Percentiles rank a stretch among this genome's conserved stretches.
Conservation (phyloP, 371 early-diverging fungal species). For the Capniomyces stellatus region DNA sequence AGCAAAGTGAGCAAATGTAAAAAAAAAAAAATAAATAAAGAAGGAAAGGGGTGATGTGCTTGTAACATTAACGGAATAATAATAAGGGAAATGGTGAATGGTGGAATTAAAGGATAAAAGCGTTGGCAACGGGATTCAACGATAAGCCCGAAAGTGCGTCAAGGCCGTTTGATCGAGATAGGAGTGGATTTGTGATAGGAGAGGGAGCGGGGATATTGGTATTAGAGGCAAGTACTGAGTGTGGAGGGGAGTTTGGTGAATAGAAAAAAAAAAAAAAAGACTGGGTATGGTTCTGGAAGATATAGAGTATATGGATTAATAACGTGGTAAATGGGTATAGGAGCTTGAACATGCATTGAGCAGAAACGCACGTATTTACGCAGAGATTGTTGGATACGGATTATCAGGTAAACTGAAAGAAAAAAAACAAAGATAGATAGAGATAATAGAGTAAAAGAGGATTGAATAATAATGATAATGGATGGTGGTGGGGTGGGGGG, state of each 20-base stretch:
- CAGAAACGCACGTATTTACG: conserved; percentile 76
- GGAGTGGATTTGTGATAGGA: conserved; percentile 88
- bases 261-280: too few species aligned
- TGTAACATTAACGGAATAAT: too few species aligned
- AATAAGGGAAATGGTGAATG: too few species aligned
- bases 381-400: conserved; percentile 79
- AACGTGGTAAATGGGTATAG: too few species aligned
- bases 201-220: conserved; percentile 88
- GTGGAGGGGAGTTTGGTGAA: too few species aligned
- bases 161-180: conserved; percentile 71
- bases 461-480: too few species aligned
- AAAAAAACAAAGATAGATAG: conserved; percentile 8
- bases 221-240: conserved; percentile 27
- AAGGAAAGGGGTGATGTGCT: too few species aligned
- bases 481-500: too few species aligned
- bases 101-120: conserved; percentile 75
- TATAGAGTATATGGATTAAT: too few species aligned
- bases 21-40: too few species aligned
- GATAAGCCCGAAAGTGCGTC: conserved; percentile 56
- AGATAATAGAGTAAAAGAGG: too few species aligned
- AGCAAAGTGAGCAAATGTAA: conserved; percentile 25
- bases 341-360: conserved; percentile 73
- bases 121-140: conserved; percentile 60
- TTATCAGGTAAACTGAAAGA: conserved; percentile 41
- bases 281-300: too few species aligned